These are phyloP conservation scores for Fusarium nurragi DNA, from an alignment of 2,329 filamentous ascomycete genomes.

Conservation along the genomic window DNA sequence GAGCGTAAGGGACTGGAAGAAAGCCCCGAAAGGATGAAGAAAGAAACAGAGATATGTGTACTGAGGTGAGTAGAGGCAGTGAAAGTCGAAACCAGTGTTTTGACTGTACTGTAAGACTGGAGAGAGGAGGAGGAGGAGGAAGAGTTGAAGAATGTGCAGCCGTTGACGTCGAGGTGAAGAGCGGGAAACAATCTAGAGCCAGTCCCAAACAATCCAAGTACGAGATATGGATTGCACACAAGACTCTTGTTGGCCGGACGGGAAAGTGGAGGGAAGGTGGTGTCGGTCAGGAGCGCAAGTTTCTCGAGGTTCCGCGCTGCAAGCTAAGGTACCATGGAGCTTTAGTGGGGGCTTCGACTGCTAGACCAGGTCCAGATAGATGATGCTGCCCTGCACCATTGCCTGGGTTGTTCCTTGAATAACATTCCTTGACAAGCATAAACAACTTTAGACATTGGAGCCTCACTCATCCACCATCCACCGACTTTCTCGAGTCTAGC, in stretches of 20 bases:
- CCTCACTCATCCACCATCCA: neutral
- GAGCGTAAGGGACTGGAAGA: constrained; percentile 22
- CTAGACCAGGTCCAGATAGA: constrained; percentile 6
- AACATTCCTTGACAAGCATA: neutral
- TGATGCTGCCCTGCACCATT: constrained; percentile 3
- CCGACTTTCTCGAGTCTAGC: neutral
- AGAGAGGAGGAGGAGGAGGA: constrained; percentile 11
- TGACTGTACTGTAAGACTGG: constrained; percentile 10
- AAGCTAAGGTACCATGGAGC: constrained; percentile 14
- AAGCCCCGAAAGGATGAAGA: constrained; percentile 5
- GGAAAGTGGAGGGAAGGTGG: constrained; percentile 24
- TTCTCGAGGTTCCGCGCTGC: neutral
- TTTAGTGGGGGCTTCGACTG: constrained; percentile 20
- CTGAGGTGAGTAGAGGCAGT: neutral
- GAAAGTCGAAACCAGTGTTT: constrained; percentile 6
- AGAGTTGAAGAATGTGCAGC: constrained; percentile 32
- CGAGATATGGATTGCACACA: constrained; percentile 2
- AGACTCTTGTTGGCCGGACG: constrained; percentile 19
- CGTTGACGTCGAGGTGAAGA: constrained; percentile 14
- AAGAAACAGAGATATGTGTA: constrained; percentile 3
- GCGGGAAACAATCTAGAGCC: neutral
- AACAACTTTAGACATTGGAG: neutral
- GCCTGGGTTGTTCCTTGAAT: constrained; percentile 9
- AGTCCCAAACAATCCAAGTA: constrained; percentile 17
- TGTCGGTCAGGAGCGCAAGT: constrained; percentile 11